These are phyloP conservation scores for Candida krabiensis DNA, from an alignment of 805 yeast species.

Conservation along the genomic window DNA sequence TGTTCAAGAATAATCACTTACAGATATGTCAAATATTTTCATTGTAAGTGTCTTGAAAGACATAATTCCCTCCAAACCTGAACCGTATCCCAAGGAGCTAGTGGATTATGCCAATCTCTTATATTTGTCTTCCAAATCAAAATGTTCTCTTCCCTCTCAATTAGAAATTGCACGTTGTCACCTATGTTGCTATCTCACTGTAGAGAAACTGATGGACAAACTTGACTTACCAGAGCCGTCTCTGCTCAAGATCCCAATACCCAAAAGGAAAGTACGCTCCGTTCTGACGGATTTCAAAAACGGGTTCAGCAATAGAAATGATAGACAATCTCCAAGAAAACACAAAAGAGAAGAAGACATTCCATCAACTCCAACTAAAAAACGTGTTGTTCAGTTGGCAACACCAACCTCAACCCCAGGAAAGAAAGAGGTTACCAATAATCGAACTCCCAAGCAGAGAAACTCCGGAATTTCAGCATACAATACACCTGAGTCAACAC, in stretches of 20 bases:
- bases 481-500: slow-evolving; percentile 23
- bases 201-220: slow-evolving; percentile 44
- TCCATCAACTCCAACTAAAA: slow-evolving; percentile 29
- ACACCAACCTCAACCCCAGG: slow-evolving; percentile 22
- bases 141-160: slow-evolving; percentile 44
- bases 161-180: slow-evolving; percentile 69
- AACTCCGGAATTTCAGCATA: slow-evolving; percentile 1
- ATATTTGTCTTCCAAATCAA: slow-evolving; percentile 54
- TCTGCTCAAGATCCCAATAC: slow-evolving; percentile 57
- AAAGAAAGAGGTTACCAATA: slow-evolving; percentile 1
- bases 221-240: slow-evolving; percentile 51
- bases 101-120: slow-evolving; percentile 42
- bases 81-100: slow-evolving; percentile 43
- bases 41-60: slow-evolving; percentile 43
- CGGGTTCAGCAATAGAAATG: slow-evolving; percentile 33
- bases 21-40: slow-evolving; percentile 33
- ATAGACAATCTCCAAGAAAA: slow-evolving; percentile 15
- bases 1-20: too few species aligned
- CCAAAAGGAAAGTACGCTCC: slow-evolving; percentile 40
- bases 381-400: slow-evolving; percentile 9
- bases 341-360: too few species aligned
- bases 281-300: slow-evolving; percentile 47
- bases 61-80: slow-evolving; percentile 48
- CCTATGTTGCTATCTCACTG: slow-evolving; percentile 63
- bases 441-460: not conserved